Evolutionary conservation across 2,329 filamentous ascomycete genomes (phyloP).

Genomic region (Fusarium lateritium): DNA sequence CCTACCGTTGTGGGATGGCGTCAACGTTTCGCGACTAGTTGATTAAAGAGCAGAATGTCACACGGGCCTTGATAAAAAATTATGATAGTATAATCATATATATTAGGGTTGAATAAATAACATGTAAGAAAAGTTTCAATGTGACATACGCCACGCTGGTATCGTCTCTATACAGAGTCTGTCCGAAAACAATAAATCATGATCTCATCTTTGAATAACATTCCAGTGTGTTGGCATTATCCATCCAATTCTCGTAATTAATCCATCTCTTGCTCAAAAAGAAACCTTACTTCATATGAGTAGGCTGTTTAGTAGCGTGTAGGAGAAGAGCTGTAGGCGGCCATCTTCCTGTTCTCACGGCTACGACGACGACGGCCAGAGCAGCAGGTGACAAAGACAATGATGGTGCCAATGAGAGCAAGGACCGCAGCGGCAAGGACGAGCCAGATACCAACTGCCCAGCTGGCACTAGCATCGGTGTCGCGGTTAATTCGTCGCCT

Average conservation of each 20-base stretch:
- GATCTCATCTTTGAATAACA: constrained; percentile 32
- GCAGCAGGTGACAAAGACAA: constrained; percentile 75
- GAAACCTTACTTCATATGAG: background rate
- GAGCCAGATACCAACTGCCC: constrained; percentile 71
- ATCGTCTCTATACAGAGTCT: constrained; percentile 19
- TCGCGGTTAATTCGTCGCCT: constrained; percentile 67
- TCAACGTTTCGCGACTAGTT: constrained; percentile 57
- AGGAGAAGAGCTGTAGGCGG: constrained; percentile 41
- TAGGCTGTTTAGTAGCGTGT: constrained; percentile 30
- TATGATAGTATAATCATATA: background rate
- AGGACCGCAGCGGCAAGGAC: constrained; percentile 69
- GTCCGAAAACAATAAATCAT: constrained; percentile 27
- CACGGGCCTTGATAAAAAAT: background rate
- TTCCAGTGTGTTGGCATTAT: constrained; percentile 13
- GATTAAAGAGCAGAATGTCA: constrained; percentile 49
- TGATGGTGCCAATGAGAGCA: constrained; percentile 67
- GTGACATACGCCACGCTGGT: constrained; percentile 14
- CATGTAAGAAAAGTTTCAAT: constrained; percentile 2
- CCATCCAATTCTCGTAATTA: constrained; percentile 36
- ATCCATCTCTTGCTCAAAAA: constrained; percentile 4
- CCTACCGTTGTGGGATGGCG: constrained; percentile 61
- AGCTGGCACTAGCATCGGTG: constrained; percentile 61
- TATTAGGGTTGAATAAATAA: constrained; percentile 20
- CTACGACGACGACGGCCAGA: constrained; percentile 60
- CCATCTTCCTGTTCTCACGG: constrained; percentile 49